Base-by-base conservation (phyloP, 176 grass and related monocot genomes). In the Zea luxurians region DNA sequence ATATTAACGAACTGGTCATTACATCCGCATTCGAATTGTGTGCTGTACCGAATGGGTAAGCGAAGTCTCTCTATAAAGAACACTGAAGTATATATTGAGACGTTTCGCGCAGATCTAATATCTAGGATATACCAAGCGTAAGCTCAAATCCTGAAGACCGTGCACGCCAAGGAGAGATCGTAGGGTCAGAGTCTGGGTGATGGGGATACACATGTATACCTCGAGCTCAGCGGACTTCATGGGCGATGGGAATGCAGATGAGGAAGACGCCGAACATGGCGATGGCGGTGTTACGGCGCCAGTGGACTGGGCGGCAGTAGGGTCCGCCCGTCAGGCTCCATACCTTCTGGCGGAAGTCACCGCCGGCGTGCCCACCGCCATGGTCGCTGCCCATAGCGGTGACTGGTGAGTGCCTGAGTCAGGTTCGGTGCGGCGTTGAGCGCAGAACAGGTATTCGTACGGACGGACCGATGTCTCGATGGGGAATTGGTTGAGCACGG, bases 301-400 rank as follows among this genome's bases (percentile, higher is more conserved):
- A 99, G 90, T 99, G 96, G 38, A 92, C 79, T 68, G 96, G 96
- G 66, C 96, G 96, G 88, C 96, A 99, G 86, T 99, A 83, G 59
- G 96, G 90, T 53, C 96, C 96, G 11, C 96, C 96, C 8, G 96
- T 99, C 96, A 99, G 89, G 88, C 96, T 99, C 96, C 96, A 99
- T 21, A 99, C 96, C 76, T 99, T 99, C 16, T 66, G 86, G 72
- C 92, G 79, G 86, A 89, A 99, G 63, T 99, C 96, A 13, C 83
- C 93, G n/a, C 68, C 70, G 4, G 59, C 88, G 61, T 84, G 85
- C 20, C 78, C 82, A 38, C 76, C 73, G 18, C 80, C 87, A 82
- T 87, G 84, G 42, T 71, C 78, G 59, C 84, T 70, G 74, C 84
- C 87, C 75, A 82, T 27, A 27, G 27, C 27, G 27, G 27, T 27